A percentile compares a stretch with the other conserved stretches of the same genome.
phyloP scores from a whole-genome alignment of 2,329 filamentous ascomycete genomes.

The Sporothrix globosa region DNA sequence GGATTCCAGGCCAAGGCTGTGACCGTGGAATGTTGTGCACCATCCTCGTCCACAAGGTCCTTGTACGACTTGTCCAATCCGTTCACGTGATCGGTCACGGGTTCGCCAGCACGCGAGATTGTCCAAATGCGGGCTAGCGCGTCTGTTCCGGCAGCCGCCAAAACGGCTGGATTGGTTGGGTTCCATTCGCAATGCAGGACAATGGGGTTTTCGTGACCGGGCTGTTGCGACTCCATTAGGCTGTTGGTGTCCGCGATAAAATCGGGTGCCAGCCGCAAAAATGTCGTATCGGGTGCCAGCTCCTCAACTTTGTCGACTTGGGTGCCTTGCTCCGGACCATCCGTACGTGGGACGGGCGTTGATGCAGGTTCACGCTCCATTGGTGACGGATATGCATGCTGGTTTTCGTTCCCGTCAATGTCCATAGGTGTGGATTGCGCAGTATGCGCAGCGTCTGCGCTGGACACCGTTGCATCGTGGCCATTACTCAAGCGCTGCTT shows the following conservation, averaged over 20 bases:
- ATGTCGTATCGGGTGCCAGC: slow-evolving; percentile 62
- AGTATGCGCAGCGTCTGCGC: slow-evolving; percentile 50
- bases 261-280: slow-evolving; percentile 58
- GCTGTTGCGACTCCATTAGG: slow-evolving; percentile 37
- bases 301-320: slow-evolving; percentile 67
- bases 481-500: slow-evolving; percentile 64
- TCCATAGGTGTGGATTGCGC: slow-evolving; percentile 58
- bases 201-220: slow-evolving; percentile 57
- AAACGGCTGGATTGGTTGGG: slow-evolving; percentile 64
- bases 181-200: slow-evolving; percentile 71
- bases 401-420: slow-evolving; percentile 55
- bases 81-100: slow-evolving; percentile 54
- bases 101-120: slow-evolving; percentile 57
- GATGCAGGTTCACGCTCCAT: slow-evolving; percentile 60
- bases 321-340: slow-evolving; percentile 66
- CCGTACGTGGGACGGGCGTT: slow-evolving; percentile 58
- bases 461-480: slow-evolving; percentile 54
- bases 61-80: slow-evolving; percentile 48
- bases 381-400: slow-evolving; percentile 68
- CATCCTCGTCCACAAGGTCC: slow-evolving; percentile 57
- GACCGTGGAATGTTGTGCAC: slow-evolving; percentile 56
- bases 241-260: slow-evolving; percentile 45
- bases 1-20: slow-evolving; percentile 65
- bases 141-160: slow-evolving; percentile 70
- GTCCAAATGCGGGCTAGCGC: slow-evolving; percentile 72